Evolutionary conservation across 352 stramenopile species (phyloP), one percentile per base, ranked within the genome.

Genomic region (Lagenidium sp.): DNA sequence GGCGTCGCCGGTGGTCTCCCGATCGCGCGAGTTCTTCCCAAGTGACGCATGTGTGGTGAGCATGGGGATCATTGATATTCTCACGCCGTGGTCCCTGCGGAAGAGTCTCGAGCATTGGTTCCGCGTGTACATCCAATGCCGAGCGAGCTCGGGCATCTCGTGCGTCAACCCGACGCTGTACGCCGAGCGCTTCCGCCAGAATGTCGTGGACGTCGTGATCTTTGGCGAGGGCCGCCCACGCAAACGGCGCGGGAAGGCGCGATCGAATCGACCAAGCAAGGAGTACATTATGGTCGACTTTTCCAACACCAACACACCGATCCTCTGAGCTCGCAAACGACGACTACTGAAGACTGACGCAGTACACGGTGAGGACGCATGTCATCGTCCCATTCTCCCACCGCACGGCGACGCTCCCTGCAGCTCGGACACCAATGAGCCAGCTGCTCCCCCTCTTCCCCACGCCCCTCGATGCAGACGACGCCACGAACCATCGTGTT

Each of bases 11-110:
- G 35, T 54, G 3, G 38, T 40, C 1, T 57, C 47, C n/a, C 42
- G 48, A 6, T 38, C 37, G 1, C 38, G 37, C 13, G 55, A 70
- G 16, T 49, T 75, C 13, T 70, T 89, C 25, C 69, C 69, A 23
- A 63, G 60, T 4, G 76, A 89, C 29, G 78, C 76, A 1, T 85
- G 68, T 16, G 81, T 94, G 21, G 81, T 92, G 43, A 98, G 95
- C 54, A 97, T 98, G 82, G 94, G 94, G 13, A 97, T 98, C 44
- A 98, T 98, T 63, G 94, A 98, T 63, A 97, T 98, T 67, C 64
- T 98, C 39, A 96, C 95, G 20, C 91, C 93, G 19, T 98, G 95
- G 83, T 97, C 87, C 22, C 67, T 94, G 8, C 79, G 91, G 28
- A 98, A 98, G 54, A 86, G 81, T 25, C 40, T 96, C 8, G 94